Evolutionary conservation across 148 eudicot genomes (phyloP), one percentile per base, ranked within the genome.

Genomic region (Rheum nobile): DNA sequence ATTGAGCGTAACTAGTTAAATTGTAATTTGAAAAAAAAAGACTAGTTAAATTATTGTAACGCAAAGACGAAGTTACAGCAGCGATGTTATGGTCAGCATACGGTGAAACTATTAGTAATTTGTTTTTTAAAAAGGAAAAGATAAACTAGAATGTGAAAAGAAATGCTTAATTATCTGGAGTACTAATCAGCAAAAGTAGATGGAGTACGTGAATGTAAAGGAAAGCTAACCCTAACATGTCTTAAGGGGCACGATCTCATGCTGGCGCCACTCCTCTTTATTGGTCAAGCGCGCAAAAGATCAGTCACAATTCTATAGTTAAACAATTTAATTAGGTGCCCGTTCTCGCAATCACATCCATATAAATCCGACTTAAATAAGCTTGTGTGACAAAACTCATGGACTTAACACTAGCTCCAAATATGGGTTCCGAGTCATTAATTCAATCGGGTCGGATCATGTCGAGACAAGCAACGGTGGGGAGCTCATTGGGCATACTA

Each of bases 391-490:
- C 26, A 22, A 21, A 52, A 52, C 3, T 52, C 26, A 22, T 6
- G 59, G 26, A 8, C 59, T 52, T 1, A 52, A n/a, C 26, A 21
- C 26, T 35, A 35, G 37, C 37, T 52, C 3, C 59, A 21, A 52
- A 52, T 21, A 52, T 57, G 65, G 65, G 65, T 57, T 26, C 29
- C 0, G 65, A 11, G 9, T 54, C 29, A 24, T 54, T 54, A 7
- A 1, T 54, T 24, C 28, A 54, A 21, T 10, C 65, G 16, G 65
- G 65, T 26, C 32, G 71, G 73, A 71, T 79, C n/a, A 38, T 84
- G 68, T 74, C 76, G 71, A 77, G 87, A 39, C 82, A 84, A 79
- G 69, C 83, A 1, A 82, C 87, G 0, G 61, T 75, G 1, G 87
- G 78, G 38, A 57, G 80, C 31, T 82, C 84, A 1, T 79, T 84